A percentile compares a stretch with the other conserved stretches of the same genome.
These are phyloP conservation scores for Chrysoporthe cubensis DNA, from an alignment of 2,329 filamentous ascomycete genomes.

Conservation along the genomic window DNA sequence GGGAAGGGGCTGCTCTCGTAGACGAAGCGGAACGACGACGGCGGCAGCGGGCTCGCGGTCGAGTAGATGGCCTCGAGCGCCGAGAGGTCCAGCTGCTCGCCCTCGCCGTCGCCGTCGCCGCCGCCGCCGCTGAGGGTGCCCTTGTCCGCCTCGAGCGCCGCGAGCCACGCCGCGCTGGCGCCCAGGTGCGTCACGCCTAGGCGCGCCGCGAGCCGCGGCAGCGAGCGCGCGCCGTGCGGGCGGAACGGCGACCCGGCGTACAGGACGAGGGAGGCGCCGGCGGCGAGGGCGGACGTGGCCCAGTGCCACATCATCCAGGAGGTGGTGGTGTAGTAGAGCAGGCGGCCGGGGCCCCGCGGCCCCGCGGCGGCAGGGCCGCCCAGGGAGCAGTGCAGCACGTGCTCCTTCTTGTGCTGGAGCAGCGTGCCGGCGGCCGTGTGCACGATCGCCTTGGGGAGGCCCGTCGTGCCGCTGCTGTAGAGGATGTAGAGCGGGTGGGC, in stretches of 20 bases:
- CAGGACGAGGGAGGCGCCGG: slow-evolving; percentile 80
- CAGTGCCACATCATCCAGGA: slow-evolving; percentile 99
- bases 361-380: no score
- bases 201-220: slow-evolving; percentile 81
- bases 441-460: slow-evolving; percentile 87
- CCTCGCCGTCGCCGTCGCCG: slow-evolving; percentile 64
- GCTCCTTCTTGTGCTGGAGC: slow-evolving; percentile 97
- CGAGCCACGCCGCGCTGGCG: slow-evolving; percentile 92
- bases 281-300: slow-evolving; percentile 84
- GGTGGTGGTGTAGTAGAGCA: slow-evolving; percentile 94
- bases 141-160: slow-evolving; percentile 73
- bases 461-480: slow-evolving; percentile 90
- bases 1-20: slow-evolving; percentile 75
- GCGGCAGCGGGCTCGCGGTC: slow-evolving; percentile 88
- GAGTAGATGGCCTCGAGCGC: slow-evolving; percentile 86
- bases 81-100: slow-evolving; percentile 61
- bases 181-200: slow-evolving; percentile 90
- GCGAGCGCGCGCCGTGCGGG: slow-evolving; percentile 76
- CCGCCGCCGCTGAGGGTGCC: slow-evolving; percentile 46
- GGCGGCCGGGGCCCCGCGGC: slow-evolving; percentile 48
- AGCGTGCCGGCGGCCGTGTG: slow-evolving; percentile 89
- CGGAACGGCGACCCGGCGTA: slow-evolving; percentile 94
- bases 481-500: slow-evolving; percentile 93
- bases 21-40: slow-evolving; percentile 89
- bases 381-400: slow-evolving; percentile 84